Evolutionary conservation across 2,329 filamentous ascomycete genomes (phyloP).

Genomic region (Epichloe baconii): DNA sequence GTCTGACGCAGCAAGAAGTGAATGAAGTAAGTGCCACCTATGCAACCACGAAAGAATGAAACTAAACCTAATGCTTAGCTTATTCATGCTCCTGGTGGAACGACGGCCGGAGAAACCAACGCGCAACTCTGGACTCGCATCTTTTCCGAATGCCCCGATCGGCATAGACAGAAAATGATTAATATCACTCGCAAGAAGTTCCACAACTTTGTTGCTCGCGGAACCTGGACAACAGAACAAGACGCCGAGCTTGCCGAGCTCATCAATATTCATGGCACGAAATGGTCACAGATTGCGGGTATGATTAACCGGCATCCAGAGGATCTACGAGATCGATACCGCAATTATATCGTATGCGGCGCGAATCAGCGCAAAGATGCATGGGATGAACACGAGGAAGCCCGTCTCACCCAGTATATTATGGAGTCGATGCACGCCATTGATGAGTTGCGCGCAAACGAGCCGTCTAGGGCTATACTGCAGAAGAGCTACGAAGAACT

Average conservation of each 20-base stretch:
- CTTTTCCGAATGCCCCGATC: slow-evolving; percentile 33
- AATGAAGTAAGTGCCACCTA: slow-evolving; percentile 27
- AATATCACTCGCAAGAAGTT: slow-evolving; percentile 48
- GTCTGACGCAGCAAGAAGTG: slow-evolving; percentile 30
- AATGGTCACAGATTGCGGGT: slow-evolving; percentile 51
- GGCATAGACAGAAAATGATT: slow-evolving; percentile 40
- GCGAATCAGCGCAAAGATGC: slow-evolving; percentile 35
- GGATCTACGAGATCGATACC: slow-evolving; percentile 57
- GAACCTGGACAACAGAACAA: slow-evolving; percentile 29
- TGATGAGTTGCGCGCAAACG: slow-evolving; percentile 22
- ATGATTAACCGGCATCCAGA: slow-evolving; percentile 49
- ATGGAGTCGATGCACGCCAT: slow-evolving; percentile 37
- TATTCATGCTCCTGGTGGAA: slow-evolving; percentile 23
- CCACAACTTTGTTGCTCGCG: slow-evolving; percentile 48
- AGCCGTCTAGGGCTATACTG: slow-evolving; percentile 18
- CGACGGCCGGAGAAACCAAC: slow-evolving; percentile 22
- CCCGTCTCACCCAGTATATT: slow-evolving; percentile 37
- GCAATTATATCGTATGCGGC: slow-evolving; percentile 51
- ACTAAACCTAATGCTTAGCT: slow-evolving; percentile 14
- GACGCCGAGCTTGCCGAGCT: slow-evolving; percentile 23
- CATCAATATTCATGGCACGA: slow-evolving; percentile 26
- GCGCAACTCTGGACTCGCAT: slow-evolving; percentile 37
- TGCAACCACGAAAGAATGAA: neutral
- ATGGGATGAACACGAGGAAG: slow-evolving; percentile 52
- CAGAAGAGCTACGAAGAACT: slow-evolving; percentile 35